These are phyloP conservation scores for Articulospora tetracladia DNA, from an alignment of 495 filamentous ascomycete genomes.

Conservation along the genomic window DNA sequence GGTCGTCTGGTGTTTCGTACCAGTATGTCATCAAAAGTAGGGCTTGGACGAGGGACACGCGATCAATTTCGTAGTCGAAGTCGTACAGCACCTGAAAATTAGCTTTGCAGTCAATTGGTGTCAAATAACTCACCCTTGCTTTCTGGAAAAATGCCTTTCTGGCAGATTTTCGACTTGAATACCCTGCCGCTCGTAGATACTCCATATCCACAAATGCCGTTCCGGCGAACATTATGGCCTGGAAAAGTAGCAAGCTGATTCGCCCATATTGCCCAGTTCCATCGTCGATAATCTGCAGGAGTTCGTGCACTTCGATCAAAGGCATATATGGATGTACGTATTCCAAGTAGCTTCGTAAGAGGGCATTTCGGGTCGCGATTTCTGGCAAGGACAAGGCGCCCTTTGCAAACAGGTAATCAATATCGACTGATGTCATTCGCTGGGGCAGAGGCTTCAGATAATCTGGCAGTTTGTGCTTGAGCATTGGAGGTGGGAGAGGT, in stretches of 20 bases:
- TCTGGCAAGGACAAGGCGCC: constrained; percentile 71
- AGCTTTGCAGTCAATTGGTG: constrained; percentile 39
- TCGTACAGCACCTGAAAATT: constrained; percentile 61
- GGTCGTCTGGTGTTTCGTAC: constrained; percentile 87
- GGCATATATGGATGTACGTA: constrained; percentile 91
- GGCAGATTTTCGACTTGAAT: constrained; percentile 63
- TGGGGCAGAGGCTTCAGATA: constrained; percentile 72
- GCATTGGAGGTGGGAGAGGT: constrained; percentile 19
- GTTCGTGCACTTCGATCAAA: constrained; percentile 72
- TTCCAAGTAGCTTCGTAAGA: constrained; percentile 72
- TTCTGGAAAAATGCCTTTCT: constrained; percentile 78
- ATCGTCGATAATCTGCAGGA: constrained; percentile 60
- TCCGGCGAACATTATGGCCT: constrained; percentile 28
- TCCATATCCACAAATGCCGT: constrained; percentile 61
- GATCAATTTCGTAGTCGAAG: constrained; percentile 75
- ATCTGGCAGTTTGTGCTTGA: constrained; percentile 46
- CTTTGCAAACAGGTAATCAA: constrained; percentile 69
- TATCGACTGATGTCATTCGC: constrained; percentile 66
- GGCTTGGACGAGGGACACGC: constrained; percentile 77
- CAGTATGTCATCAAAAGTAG: constrained; percentile 85
- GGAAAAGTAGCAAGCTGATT: constrained; percentile 59
- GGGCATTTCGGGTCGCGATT: constrained; percentile 61
- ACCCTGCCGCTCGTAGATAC: constrained; percentile 65
- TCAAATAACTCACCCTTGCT: constrained; percentile 68
- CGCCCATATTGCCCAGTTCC: constrained; percentile 62